Evolutionary conservation across 163 green algal species (phyloP), one percentile per base, ranked within the genome.

Genomic region (Trebouxia gelatinosa): DNA sequence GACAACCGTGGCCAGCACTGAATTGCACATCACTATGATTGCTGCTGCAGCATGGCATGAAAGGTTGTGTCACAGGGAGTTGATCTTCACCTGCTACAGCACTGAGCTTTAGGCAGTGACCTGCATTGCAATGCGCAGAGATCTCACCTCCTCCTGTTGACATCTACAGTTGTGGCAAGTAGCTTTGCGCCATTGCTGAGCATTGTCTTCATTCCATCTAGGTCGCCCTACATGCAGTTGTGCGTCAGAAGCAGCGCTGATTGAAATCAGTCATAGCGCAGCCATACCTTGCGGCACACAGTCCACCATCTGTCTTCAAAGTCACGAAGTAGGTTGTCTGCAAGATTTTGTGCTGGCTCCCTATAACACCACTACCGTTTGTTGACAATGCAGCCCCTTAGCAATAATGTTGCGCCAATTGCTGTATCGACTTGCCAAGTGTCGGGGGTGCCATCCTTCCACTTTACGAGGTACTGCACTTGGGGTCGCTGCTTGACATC

Each of bases 301-400:
- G 70, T 78, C 91, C 91, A 95, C 91, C 91, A 95, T 34, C 80
- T 83, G n/a, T 93, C 82, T 40, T 95, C 89, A 78, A 90, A 95
- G 72, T 93, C 89, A 37, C 91, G 84, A 9, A 95, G 64, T 65
- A 95, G 70, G 79, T 95, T 92, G 43, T 94, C 89, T 1, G 90
- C 90, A n/a, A 95, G 48, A 48, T 95, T 91, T 35, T 59, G 81
- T 0, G 82, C 75, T 2, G 85, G 79, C 83, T 95, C 91, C 90
- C 90, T 93, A 85, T 43, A 72, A n/a, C n/a, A n/a, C n/a, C n/a
- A n/a, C n/a, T n/a, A n/a, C n/a, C n/a, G n/a, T n/a, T 29, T 23
- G 16, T 0, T 48, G 34, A 72, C 64, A 7, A 19, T 26, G 54
- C 16, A 61, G 28, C 35, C 46, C 1, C 17, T 17, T 57, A 40